Evolutionary conservation across 1,284 basidiomycete species (phyloP), one percentile per base, ranked within the genome.

Genomic region (Boletus sp.): DNA sequence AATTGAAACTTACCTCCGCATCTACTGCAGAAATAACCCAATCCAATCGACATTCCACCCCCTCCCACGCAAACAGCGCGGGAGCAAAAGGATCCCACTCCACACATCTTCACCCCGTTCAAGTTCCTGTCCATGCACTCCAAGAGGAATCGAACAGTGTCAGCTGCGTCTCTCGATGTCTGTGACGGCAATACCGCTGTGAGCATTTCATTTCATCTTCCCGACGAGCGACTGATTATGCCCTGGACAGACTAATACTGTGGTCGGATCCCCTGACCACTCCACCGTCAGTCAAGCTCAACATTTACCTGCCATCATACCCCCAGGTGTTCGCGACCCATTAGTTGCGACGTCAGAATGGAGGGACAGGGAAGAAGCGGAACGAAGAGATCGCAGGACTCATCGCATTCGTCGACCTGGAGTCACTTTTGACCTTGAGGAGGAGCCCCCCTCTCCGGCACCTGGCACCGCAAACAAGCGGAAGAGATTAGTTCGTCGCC

Each of bases 121-220:
- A 76, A 80, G 44, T 73, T 84, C 55, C 53, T 85, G 53, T 40
- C 48, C 17, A 64, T 64, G 59, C 69, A 69, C 34, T 72, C 77
- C 20, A 82, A 76, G 58, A 73, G 78, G 55, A 73, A 82, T 60
- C 77, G 81, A 32, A 81, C 82, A 4, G 71, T 88, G 40, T 89
- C 87, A n/a, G 74, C 77, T 36, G 81, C 80, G 27, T 89, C 87
- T 34, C 69, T 84, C 27, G 86, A 89, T 60, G 87, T 84, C 12
- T 76, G 80, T 53, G 80, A 88, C 57, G 86, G 87, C 25, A 86
- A 65, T 27, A 65, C 84, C 52, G 81, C 81, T 48, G 87, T 88
- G 64, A 67, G 83, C 69, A 30, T 53, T 16, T 41, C 22, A 19
- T 47, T 27, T 16, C 23, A 4, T 38, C 23, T 43, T 41, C 20